A percentile compares a stretch with the other conserved stretches of the same genome.
Conservation (phyloP, 2,329 filamentous ascomycete genomes). For the Helminthosporium solani region DNA sequence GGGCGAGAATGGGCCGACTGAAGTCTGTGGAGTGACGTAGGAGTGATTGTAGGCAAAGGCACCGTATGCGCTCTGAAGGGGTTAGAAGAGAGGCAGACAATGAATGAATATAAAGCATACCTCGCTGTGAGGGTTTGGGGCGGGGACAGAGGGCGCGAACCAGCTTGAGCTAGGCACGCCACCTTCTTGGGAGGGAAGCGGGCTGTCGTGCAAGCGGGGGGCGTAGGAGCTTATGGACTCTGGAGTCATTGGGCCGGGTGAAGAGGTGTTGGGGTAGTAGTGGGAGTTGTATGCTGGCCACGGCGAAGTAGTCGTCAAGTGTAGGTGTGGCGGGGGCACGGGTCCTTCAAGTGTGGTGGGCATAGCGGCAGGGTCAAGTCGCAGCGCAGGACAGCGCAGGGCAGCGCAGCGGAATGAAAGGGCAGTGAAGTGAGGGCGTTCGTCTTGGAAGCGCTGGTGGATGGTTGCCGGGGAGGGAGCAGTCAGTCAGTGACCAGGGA, state of each 20-base stretch:
- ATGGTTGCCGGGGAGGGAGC: no score
- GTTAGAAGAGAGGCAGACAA: background rate
- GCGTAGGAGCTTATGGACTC: conserved; percentile 34
- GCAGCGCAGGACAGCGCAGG: background rate
- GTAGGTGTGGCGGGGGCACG: conserved; percentile 38
- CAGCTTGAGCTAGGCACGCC: conserved; percentile 28
- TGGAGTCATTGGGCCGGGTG: conserved; percentile 35
- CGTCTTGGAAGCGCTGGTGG: no score
- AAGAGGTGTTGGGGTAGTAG: conserved; percentile 29
- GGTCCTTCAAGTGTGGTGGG: conserved; percentile 37
- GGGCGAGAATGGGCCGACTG: conserved; percentile 27
- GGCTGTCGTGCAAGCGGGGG: conserved; percentile 28
- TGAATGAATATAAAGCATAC: conserved; percentile 25
- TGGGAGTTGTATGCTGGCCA: conserved; percentile 33
- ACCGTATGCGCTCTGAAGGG: conserved; percentile 16
- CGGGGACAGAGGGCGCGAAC: conserved; percentile 33
- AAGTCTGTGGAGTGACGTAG: conserved; percentile 35
- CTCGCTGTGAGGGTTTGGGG: conserved; percentile 29
- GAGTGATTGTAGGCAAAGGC: conserved; percentile 30
- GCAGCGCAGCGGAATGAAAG: no score
- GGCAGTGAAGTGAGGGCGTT: background rate
- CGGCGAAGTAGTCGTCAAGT: conserved; percentile 27
- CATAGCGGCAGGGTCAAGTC: conserved; percentile 21
- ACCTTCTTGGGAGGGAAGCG: conserved; percentile 27
- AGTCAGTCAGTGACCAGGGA: background rate